Evolutionary conservation across 257 asterid species (phyloP), one percentile per base, ranked within the genome.

Genomic region (Rauvolfia tetraphylla): DNA sequence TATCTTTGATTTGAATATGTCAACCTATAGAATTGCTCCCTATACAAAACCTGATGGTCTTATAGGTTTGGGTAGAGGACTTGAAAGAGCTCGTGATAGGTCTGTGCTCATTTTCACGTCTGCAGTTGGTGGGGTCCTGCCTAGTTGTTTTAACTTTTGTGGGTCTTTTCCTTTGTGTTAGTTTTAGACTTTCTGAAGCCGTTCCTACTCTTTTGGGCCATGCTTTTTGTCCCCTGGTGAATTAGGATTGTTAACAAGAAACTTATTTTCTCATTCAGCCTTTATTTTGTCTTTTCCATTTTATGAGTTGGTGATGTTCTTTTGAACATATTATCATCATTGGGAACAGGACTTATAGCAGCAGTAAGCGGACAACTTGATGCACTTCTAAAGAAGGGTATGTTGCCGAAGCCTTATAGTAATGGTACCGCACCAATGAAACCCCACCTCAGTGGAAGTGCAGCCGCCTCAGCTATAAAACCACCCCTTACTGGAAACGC

Each of bases 361-460:
- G 89, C 89, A 73, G 84, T 85, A 68, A 62, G 69, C 66, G 89
- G 87, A 33, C 84, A 83, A 67, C 82, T 83, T 1, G 89, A 85
- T 56, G 25, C 53, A 3, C 68, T 78, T 59, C 54, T 81, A 65
- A 85, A 73, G 82, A 83, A 79, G 76, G 70, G 78, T 53, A 39
- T 33, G 15, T 14, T 15, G 6, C 23, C 73, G 31, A 78, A 79
- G 74, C 1, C 44, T 25, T 70, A 0, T n/a, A 73, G 48, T 80
- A 83, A 80, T 62, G 85, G 86, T 42, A 39, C 74, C 0, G 20
- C 85, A 18, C 39, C 71, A 79, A 25, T 42, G 48, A 82, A 82
- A 68, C 58, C 72, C 22, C 84, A 74, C 67, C n/a, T 75, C 20
- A 72, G 76, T 65, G 80, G 76, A 59, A 81, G 74, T 36, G 72